phyloP scores from a whole-genome alignment of 305 asterid species.

The Solanum chacoense region DNA sequence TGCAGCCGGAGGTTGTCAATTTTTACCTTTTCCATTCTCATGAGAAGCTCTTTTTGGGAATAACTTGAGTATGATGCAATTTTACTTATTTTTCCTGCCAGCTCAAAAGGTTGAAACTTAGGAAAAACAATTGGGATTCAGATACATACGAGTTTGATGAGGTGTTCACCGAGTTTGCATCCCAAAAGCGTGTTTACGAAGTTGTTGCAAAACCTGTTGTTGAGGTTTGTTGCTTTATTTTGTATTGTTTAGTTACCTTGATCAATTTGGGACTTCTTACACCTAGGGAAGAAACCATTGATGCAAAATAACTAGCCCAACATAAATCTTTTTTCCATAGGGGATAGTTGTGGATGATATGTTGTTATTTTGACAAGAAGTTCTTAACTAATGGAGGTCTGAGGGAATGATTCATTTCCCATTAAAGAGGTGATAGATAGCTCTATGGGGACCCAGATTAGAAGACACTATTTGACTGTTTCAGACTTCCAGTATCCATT shows the following conservation, averaged over 20 bases:
- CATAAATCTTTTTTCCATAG: neutral
- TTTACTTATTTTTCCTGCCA: conserved; percentile 8
- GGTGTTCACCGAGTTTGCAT: conserved; percentile 86
- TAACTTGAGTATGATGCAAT: neutral
- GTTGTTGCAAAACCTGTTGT: conserved; percentile 99
- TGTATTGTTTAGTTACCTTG: neutral
- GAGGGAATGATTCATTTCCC: neutral
- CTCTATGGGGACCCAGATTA: neutral
- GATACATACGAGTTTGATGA: conserved; percentile 95
- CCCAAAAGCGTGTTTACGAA: conserved; percentile 97
- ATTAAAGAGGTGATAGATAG: neutral
- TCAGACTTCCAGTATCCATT: neutral
- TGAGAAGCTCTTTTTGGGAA: neutral
- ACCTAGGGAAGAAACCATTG: neutral
- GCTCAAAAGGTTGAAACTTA: conserved; percentile 89
- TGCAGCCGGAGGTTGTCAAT: conserved; percentile 82
- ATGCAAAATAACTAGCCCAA: neutral
- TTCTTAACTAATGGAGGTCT: neutral
- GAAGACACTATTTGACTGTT: neutral
- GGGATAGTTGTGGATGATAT: neutral
- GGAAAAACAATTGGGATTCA: conserved; percentile 97
- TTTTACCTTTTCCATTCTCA: neutral
- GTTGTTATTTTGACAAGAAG: neutral
- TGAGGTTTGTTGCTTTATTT: conserved; percentile 48
- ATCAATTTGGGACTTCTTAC: neutral